Base-by-base conservation (phyloP, 352 stramenopile species). In the Phytophthora pisi region DNA sequence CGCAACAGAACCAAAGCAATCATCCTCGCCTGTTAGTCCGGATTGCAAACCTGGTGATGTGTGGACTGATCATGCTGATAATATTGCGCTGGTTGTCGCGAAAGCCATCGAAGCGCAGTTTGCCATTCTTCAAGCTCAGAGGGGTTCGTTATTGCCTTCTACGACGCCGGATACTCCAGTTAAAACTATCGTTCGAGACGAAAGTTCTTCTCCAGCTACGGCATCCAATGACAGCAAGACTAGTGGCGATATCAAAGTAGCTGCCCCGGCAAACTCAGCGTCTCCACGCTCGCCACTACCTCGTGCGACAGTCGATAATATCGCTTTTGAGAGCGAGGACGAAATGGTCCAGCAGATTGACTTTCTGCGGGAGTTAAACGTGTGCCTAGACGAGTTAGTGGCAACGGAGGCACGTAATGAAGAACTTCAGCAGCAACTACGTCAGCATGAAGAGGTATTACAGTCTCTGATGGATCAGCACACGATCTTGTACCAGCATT, bases 381-480 rank as follows among this genome's bases (percentile, higher is more conserved):
- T 87, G 9, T 86, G 84, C 55, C 51, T 95, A 0, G 84, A 95
- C 51, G 86, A 93, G 43, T 64, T 88, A 38, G 70, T 82, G 20
- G 59, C 63, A 10, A 64, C 75, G 2, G 82, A 89, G 57, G 57
- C 69, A 15, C 77, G 81, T 18, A 91, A 92, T 49, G 72, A 83
- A 16, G 55, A 70, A 23, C 72, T 95, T 0, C 72, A 73, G 24
- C 50, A 66, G 18, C 72, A 86, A 31, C 42, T 95, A 9, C 56
- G 57, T 18, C 56, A 82, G 8, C 79, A 91, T 42, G 81, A 92
- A 67, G 62, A 70, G n/a, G 68, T 82, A 0, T 84, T 90, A 50
- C 70, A 79, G 50, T 75, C 78, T 1, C 57, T 89, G 5, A 84
- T 84, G 74, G 86, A 95, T 54, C 83, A 95, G 46, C 83, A 95